Conservation (phyloP, 2,329 filamentous ascomycete genomes). For the Elsinoe perseae region DNA sequence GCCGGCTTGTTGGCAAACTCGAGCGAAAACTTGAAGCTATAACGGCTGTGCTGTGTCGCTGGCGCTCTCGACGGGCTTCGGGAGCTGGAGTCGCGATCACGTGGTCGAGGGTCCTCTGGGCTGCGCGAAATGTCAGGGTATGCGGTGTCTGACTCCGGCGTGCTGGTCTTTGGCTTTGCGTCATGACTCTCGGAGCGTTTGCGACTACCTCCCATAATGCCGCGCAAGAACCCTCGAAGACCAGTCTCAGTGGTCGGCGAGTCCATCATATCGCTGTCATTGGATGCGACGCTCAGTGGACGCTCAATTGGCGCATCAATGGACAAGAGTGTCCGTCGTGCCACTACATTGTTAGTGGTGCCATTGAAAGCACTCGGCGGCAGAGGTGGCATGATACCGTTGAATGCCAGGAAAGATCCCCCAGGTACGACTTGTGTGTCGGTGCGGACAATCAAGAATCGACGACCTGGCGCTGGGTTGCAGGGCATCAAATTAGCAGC, state of each 20-base stretch:
- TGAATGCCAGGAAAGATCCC: constrained; percentile 55
- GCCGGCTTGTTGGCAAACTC: constrained; percentile 51
- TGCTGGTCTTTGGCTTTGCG: constrained; percentile 14
- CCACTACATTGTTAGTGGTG: not conserved
- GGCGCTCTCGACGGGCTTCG: constrained; percentile 5
- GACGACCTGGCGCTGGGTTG: constrained; percentile 73
- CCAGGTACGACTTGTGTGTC: constrained; percentile 53
- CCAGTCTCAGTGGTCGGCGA: constrained; percentile 22
- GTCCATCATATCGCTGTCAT: constrained; percentile 9
- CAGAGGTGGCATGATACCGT: constrained; percentile 46
- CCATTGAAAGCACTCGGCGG: constrained; percentile 27
- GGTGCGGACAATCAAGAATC: constrained; percentile 81
- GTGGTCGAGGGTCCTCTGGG: constrained; percentile 14
- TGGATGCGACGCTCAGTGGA: constrained; percentile 4
- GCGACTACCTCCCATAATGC: constrained; percentile 28
- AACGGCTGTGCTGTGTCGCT: constrained; percentile 45
- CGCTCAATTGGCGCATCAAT: not conserved
- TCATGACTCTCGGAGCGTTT: constrained; percentile 23
- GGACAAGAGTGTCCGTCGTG: not conserved
- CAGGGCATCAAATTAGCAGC: constrained; percentile 56
- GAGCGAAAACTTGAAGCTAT: constrained; percentile 67
- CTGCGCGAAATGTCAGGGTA: not conserved
- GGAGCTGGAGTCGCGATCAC: constrained; percentile 11
- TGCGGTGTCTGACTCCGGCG: constrained; percentile 19
- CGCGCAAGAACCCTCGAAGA: constrained; percentile 29